Conservation (phyloP, 164 flowering plant genomes). For the Vitis cinerea region DNA sequence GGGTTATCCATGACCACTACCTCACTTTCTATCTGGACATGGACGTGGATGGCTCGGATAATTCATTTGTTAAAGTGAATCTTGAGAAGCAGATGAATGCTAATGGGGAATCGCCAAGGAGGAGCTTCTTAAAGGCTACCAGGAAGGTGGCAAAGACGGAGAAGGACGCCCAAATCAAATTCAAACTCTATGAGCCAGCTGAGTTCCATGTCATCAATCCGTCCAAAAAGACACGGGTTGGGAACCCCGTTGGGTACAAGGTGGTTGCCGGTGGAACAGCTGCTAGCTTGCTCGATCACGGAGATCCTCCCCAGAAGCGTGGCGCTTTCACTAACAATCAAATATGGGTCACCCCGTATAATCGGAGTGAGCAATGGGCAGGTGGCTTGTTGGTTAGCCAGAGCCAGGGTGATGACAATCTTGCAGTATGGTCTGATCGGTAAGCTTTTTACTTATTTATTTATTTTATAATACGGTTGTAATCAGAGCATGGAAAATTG, state of each 20-base stretch:
- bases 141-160: slow-evolving; percentile 68
- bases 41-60: slow-evolving; percentile 80
- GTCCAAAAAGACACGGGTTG: slow-evolving; percentile 51
- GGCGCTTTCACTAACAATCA: slow-evolving; percentile 88
- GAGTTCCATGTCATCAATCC: slow-evolving; percentile 86
- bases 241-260: slow-evolving; percentile 85
- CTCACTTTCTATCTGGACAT: slow-evolving; percentile 82
- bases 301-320: slow-evolving; percentile 76
- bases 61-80: slow-evolving; percentile 84
- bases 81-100: slow-evolving; percentile 42
- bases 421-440: slow-evolving; percentile 90
- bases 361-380: slow-evolving; percentile 81
- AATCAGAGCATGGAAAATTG: too few species aligned
- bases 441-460: slow-evolving; percentile 8
- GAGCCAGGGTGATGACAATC: slow-evolving; percentile 83
- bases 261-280: slow-evolving; percentile 78
- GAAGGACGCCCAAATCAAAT: slow-evolving; percentile 74
- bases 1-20: slow-evolving; percentile 88
- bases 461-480: too few species aligned
- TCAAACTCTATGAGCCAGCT: slow-evolving; percentile 67
- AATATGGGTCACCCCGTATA: slow-evolving; percentile 89
- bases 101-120: slow-evolving; percentile 61
- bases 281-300: slow-evolving; percentile 71
- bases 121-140: slow-evolving; percentile 60
- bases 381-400: slow-evolving; percentile 79